Percentiles rank a stretch among this genome's conserved stretches.
These are phyloP conservation scores for Ophiostoma sp. DNA, from an alignment of 2,329 filamentous ascomycete species.

Conservation along the genomic window DNA sequence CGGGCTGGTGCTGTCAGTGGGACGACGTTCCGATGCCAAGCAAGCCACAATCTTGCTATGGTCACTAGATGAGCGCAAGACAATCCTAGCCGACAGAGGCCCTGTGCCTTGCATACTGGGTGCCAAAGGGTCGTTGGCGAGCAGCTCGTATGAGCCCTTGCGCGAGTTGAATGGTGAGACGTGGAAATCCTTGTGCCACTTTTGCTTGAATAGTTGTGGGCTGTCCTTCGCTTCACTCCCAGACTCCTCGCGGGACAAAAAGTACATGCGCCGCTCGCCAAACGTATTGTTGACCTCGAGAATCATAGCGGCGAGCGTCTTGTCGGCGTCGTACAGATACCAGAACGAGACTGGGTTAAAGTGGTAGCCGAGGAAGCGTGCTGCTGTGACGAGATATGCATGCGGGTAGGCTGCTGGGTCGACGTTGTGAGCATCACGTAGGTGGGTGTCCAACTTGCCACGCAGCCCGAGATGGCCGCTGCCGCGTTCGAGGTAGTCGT, in stretches of 20 bases:
- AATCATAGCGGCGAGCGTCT: conserved; percentile 57
- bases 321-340: conserved; percentile 62
- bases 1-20: not conserved
- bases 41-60: conserved; percentile 53
- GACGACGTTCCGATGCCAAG: conserved; percentile 43
- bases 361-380: conserved; percentile 61
- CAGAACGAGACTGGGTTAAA: conserved; percentile 76
- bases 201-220: conserved; percentile 39
- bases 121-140: conserved; percentile 44
- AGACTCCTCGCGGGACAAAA: conserved; percentile 36
- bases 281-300: conserved; percentile 75
- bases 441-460: conserved; percentile 56
- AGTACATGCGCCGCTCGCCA: conserved; percentile 63
- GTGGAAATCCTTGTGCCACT: conserved; percentile 67
- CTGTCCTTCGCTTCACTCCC: conserved; percentile 6
- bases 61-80: conserved; percentile 53
- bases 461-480: conserved; percentile 48
- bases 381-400: conserved; percentile 66
- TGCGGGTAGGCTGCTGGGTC: conserved; percentile 56
- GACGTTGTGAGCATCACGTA: conserved; percentile 49
- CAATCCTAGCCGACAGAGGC: conserved; percentile 55
- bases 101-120: conserved; percentile 36
- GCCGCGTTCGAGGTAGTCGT: conserved; percentile 57
- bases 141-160: conserved; percentile 49
- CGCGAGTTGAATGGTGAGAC: conserved; percentile 69